phyloP scores from a whole-genome alignment of 306 rosid genomes.

The Hylodesmum podocarpum region DNA sequence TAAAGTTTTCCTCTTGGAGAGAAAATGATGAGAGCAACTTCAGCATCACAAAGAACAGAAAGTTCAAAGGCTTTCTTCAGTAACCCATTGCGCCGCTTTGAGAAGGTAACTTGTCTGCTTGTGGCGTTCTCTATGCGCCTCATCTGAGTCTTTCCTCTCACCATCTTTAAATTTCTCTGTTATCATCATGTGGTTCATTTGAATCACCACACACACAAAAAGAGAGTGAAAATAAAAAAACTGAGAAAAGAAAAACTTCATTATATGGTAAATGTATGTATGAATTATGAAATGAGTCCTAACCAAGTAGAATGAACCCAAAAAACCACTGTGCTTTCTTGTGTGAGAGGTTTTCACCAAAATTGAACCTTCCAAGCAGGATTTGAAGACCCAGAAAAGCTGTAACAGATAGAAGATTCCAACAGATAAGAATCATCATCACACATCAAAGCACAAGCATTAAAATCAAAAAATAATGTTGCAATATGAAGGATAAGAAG shows the following conservation, averaged over 20 bases:
- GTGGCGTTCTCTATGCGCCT: slow-evolving; percentile 75
- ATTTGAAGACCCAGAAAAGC: slow-evolving; percentile 14
- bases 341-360: not conserved
- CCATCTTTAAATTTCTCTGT: slow-evolving; percentile 44
- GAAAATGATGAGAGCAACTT: slow-evolving; percentile 47
- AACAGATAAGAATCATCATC: not conserved
- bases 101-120: slow-evolving; percentile 80
- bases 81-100: slow-evolving; percentile 72
- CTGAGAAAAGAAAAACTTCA: not conserved
- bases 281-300: slow-evolving; percentile 1
- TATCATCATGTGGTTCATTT: no score
- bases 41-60: slow-evolving; percentile 75
- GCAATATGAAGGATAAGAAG: not conserved
- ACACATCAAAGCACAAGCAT: not conserved
- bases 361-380: not conserved
- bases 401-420: slow-evolving; percentile 13
- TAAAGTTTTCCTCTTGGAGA: slow-evolving; percentile 48
- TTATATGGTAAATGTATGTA: not conserved
- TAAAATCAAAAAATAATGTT: not conserved
- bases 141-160: slow-evolving; percentile 90
- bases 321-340: not conserved
- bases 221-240: not conserved
- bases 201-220: not conserved
- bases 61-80: slow-evolving; percentile 89
- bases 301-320: not conserved